A percentile compares a stretch with the other conserved stretches of the same genome.
phyloP scores from a whole-genome alignment of 768 basidiomycete genomes.

The Phanerodontia chrysosporium region DNA sequence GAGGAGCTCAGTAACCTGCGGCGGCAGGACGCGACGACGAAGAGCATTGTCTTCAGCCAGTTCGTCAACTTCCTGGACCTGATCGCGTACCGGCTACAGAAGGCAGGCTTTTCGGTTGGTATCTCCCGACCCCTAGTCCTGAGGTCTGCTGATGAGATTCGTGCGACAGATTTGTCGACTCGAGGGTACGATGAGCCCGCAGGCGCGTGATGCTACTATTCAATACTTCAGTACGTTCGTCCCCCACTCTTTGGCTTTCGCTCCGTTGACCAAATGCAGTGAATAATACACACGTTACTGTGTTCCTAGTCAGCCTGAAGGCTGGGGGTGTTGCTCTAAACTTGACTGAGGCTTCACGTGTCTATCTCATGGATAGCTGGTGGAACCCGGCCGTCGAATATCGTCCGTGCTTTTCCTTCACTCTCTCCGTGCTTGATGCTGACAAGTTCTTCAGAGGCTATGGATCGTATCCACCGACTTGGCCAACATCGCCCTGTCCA shows the following conservation, averaged over 20 bases:
- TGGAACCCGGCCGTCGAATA: conserved; percentile 98
- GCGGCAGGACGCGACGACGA: conserved; percentile 82
- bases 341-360: conserved; percentile 85
- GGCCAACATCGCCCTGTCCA: conserved; percentile 93
- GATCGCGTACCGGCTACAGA: conserved; percentile 88
- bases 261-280: conserved; percentile 44
- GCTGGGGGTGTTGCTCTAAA: conserved; percentile 94
- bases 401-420: conserved; percentile 45
- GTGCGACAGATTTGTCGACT: conserved; percentile 89
- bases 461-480: conserved; percentile 95
- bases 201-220: conserved; percentile 91
- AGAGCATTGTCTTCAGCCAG: conserved; percentile 95
- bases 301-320: conserved; percentile 96
- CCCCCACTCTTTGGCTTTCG: background rate
- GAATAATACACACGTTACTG: conserved; percentile 90
- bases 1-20: conserved; percentile 90
- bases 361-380: conserved; percentile 97
- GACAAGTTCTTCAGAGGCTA: conserved; percentile 59
- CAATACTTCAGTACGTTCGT: conserved; percentile 79
- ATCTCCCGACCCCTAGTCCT: background rate
- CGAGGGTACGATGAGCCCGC: conserved; percentile 96
- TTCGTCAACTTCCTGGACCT: conserved; percentile 92
- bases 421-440: background rate
- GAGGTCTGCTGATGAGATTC: background rate
- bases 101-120: conserved; percentile 83